Conservation (phyloP, 192 early-diverging fungal species). For the Gaertneriomyces semiglobifer region DNA sequence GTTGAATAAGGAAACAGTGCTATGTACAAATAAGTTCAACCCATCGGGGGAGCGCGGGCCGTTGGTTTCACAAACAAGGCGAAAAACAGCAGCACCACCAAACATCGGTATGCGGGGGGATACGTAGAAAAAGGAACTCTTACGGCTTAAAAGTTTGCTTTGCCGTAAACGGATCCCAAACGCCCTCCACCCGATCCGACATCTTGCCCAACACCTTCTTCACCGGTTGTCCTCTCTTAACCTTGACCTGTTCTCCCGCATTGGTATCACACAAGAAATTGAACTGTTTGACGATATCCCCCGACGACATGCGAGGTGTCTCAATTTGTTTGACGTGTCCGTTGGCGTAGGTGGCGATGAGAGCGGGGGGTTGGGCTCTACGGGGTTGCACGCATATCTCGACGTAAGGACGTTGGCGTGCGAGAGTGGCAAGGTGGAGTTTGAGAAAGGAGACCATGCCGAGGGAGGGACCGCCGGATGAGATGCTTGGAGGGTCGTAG, state of each 20-base stretch:
- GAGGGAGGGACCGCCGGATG: conserved; percentile 33
- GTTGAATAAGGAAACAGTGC: too few relatives aligned
- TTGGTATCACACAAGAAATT: conserved; percentile 35
- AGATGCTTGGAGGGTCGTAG: conserved; percentile 38
- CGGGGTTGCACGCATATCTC: conserved; percentile 36
- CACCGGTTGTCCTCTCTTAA: conserved; percentile 14
- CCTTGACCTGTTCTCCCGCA: conserved; percentile 16
- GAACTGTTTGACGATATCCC: conserved; percentile 20
- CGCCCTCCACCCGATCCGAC: conserved; percentile 7
- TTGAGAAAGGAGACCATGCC: conserved; percentile 45
- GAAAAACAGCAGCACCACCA: too few relatives aligned
- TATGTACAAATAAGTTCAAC: too few relatives aligned
- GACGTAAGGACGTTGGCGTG: conserved; percentile 30
- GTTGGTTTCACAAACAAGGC: too few relatives aligned
- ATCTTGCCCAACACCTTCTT: conserved; percentile 18
- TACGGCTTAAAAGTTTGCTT: conserved; percentile 37
- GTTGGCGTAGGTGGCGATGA: conserved; percentile 33
- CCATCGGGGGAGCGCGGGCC: too few relatives aligned
- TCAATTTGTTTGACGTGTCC: conserved; percentile 23
- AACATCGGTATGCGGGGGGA: too few relatives aligned
- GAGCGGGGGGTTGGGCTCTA: conserved; percentile 14
- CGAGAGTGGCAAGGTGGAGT: conserved; percentile 22
- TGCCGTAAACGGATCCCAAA: conserved; percentile 42
- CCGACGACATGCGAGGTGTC: conserved; percentile 9
- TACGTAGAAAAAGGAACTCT: neutral